A percentile compares a stretch with the other conserved stretches of the same genome.
phyloP scores from a whole-genome alignment of 441 rosid species.

The Adansonia rubrostipa region DNA sequence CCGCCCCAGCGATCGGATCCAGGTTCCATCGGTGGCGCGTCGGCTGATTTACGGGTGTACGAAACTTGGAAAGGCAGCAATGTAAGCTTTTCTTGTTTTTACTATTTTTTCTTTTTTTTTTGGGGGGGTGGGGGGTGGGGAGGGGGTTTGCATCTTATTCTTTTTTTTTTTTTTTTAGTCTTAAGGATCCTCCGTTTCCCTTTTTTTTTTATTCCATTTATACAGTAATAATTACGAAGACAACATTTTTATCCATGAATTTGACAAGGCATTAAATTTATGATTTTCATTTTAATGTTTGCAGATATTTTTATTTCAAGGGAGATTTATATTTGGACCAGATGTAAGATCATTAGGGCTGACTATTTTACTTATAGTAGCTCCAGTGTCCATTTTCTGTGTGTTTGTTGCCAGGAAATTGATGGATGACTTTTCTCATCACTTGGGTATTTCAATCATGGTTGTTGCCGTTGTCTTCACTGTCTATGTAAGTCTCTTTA shows the following conservation, averaged over 20 bases:
- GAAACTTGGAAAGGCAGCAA: constrained; percentile 82
- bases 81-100: constrained; percentile 43
- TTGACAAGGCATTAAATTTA: background rate
- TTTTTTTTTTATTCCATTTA: background rate
- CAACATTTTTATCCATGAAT: background rate
- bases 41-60: constrained; percentile 58
- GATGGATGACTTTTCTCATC: constrained; percentile 55
- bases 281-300: constrained; percentile 20
- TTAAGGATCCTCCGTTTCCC: constrained; percentile 23
- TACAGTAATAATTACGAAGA: constrained; percentile 36
- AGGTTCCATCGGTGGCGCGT: constrained; percentile 46
- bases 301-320: constrained; percentile 71
- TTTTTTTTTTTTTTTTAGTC: background rate
- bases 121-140: too few species aligned
- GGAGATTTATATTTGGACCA: constrained; percentile 79
- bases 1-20: constrained; percentile 72
- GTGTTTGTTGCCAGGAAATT: constrained; percentile 63
- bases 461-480: constrained; percentile 56
- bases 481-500: constrained; percentile 52
- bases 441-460: constrained; percentile 58
- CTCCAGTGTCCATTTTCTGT: constrained; percentile 62
- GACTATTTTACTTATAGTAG: constrained; percentile 63
- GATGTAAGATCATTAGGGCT: constrained; percentile 72
- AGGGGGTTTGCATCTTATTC: background rate
- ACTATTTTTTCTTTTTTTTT: background rate